Conservation (phyloP, 2,329 filamentous ascomycete genomes). For the Nigrospora osmanthi region DNA sequence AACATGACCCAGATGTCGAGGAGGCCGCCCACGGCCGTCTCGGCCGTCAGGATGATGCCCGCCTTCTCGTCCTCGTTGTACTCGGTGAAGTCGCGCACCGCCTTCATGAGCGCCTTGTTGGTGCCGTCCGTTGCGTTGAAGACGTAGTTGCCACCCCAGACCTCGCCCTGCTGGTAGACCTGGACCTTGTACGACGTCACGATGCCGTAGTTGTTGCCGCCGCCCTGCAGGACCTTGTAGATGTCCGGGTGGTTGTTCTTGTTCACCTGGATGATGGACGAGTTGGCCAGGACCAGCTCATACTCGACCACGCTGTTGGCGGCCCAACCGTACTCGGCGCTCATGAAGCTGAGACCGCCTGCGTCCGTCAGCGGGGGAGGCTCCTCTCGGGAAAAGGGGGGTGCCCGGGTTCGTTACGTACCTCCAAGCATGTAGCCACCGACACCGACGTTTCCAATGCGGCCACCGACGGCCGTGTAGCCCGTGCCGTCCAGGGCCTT, state of each 20-base stretch:
- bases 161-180: slow-evolving; percentile 28
- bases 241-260: slow-evolving; percentile 35
- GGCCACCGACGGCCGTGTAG: slow-evolving; percentile 33
- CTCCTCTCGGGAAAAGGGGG: background rate
- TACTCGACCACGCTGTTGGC: slow-evolving; percentile 39
- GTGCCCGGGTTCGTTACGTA: slow-evolving; percentile 35
- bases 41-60: slow-evolving; percentile 48
- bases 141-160: slow-evolving; percentile 35
- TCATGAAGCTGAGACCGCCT: slow-evolving; percentile 36
- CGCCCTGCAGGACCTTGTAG: slow-evolving; percentile 45
- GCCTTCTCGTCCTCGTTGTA: slow-evolving; percentile 53
- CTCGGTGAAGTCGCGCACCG: slow-evolving; percentile 46
- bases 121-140: slow-evolving; percentile 23
- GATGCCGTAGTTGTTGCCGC: slow-evolving; percentile 49
- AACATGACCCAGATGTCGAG: slow-evolving; percentile 53
- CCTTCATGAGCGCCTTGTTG: slow-evolving; percentile 30
- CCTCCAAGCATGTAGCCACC: slow-evolving; percentile 45
- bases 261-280: slow-evolving; percentile 37
- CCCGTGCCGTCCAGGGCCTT: slow-evolving; percentile 30
- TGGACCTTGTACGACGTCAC: slow-evolving; percentile 37
- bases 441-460: slow-evolving; percentile 38
- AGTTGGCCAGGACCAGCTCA: slow-evolving; percentile 44
- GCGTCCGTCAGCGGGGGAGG: background rate
- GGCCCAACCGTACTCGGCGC: slow-evolving; percentile 40
- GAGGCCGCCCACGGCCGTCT: slow-evolving; percentile 32